Conservation (phyloP, 306 rosid genomes). For the Cucumis melo region DNA sequence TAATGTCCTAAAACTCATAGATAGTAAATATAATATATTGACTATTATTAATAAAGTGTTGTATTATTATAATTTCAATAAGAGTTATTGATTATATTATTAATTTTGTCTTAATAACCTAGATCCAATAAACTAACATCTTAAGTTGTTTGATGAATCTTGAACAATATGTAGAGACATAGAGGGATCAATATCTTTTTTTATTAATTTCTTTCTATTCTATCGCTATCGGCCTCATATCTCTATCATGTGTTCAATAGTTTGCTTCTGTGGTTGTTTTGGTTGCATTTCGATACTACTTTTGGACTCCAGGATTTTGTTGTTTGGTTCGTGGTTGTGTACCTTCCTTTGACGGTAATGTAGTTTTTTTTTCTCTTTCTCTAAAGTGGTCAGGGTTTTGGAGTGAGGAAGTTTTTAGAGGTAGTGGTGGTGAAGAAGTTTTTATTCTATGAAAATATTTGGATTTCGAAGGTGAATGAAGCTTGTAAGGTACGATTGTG, state of each 20-base stretch:
- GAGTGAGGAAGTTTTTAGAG: not conserved
- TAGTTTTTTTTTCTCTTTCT: constrained; percentile 11
- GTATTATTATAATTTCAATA: too few relatives aligned
- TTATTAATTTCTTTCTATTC: not conserved
- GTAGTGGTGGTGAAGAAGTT: not conserved
- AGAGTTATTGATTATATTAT: too few relatives aligned
- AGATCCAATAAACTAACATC: too few relatives aligned
- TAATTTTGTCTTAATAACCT: too few relatives aligned
- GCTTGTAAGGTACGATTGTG: constrained; percentile 44
- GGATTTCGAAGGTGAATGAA: constrained; percentile 79
- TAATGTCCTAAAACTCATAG: too few relatives aligned
- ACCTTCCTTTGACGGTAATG: constrained; percentile 12
- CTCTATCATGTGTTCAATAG: not conserved
- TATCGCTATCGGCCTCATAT: not conserved
- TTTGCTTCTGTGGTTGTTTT: not conserved
- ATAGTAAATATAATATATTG: too few relatives aligned
- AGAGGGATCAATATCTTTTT: not conserved
- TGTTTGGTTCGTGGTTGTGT: not conserved
- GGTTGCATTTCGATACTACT: not conserved
- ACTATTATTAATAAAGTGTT: too few relatives aligned
- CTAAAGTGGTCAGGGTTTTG: constrained; percentile 7
- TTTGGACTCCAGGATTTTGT: not conserved
- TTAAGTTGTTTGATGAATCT: too few relatives aligned
- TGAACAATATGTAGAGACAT: too few relatives aligned
- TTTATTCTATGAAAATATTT: constrained; percentile 36